A percentile compares a stretch with the other conserved stretches of the same genome.
These are phyloP conservation scores for Peniophora sp. DNA, from an alignment of 1,284 basidiomycete genomes.

Conservation along the genomic window DNA sequence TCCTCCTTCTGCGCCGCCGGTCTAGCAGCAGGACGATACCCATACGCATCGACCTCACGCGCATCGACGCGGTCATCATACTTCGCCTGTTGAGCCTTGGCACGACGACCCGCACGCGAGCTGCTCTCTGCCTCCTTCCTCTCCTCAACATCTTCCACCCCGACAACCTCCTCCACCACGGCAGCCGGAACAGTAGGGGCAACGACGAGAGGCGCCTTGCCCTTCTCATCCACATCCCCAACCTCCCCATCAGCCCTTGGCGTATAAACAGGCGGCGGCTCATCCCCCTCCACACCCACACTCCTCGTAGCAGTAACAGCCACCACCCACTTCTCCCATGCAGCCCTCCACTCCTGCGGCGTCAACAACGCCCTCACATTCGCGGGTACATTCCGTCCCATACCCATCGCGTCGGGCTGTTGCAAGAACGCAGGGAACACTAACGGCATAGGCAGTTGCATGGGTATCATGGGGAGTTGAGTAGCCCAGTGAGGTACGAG, in stretches of 20 bases:
- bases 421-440: conserved; percentile 58
- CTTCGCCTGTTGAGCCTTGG: no score
- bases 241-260: conserved; percentile 35
- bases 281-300: conserved; percentile 32
- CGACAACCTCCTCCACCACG: conserved; percentile 9
- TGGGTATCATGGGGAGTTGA: conserved; percentile 56
- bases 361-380: conserved; percentile 30
- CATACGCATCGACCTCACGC: conserved; percentile 60
- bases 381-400: conserved; percentile 11
- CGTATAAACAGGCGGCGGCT: conserved; percentile 65
- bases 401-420: conserved; percentile 4
- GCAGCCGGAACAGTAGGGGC: conserved; percentile 12
- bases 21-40: conserved; percentile 45
- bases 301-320: conserved; percentile 35
- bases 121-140: conserved; percentile 42
- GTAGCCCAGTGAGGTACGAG: conserved; percentile 16
- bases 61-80: conserved; percentile 17
- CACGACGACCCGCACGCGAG: conserved; percentile 30
- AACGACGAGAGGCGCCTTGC: conserved; percentile 8
- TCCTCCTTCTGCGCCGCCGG: conserved; percentile 72
- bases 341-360: conserved; percentile 54
- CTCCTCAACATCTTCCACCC: neutral
- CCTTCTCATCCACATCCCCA: conserved; percentile 9
- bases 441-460: conserved; percentile 44
- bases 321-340: conserved; percentile 71